Evolutionary conservation across 768 basidiomycete genomes (phyloP).

Genomic region (Tulasnella sp.): DNA sequence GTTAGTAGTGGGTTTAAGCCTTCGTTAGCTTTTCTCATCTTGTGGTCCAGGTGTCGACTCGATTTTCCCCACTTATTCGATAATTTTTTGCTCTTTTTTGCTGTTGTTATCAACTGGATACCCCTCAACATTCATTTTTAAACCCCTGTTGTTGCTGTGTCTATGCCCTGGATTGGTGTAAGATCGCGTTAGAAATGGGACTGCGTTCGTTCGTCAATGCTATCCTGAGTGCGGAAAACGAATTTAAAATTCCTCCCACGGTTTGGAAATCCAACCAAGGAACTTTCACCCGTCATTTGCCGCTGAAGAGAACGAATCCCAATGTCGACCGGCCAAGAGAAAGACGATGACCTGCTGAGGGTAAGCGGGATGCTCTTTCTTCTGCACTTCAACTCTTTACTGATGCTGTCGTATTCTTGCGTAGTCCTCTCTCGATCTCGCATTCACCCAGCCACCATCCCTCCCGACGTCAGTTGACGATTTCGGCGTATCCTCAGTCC

Average conservation of each 20-base stretch:
- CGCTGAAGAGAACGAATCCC: slow-evolving; percentile 6
- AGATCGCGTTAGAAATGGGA: neutral
- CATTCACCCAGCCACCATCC: slow-evolving; percentile 31
- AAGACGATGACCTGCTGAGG: slow-evolving; percentile 19
- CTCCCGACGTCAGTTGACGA: slow-evolving; percentile 31
- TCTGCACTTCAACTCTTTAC: neutral
- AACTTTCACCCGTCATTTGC: slow-evolving; percentile 19
- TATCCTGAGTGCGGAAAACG: neutral
- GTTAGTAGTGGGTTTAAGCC: neutral
- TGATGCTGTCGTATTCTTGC: neutral
- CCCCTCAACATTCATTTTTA: neutral
- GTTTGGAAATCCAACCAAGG: slow-evolving; percentile 8
- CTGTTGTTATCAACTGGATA: slow-evolving; percentile 12
- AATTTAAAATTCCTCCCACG: neutral
- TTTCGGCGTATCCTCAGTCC: slow-evolving; percentile 17
- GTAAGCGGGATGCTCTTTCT: neutral
- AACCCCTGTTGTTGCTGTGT: neutral
- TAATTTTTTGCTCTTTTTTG: neutral
- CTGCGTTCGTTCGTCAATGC: neutral
- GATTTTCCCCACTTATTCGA: slow-evolving; percentile 8
- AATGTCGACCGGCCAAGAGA: slow-evolving; percentile 29
- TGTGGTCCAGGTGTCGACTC: slow-evolving; percentile 2
- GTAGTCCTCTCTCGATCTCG: slow-evolving; percentile 19
- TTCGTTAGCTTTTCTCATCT: slow-evolving; percentile 13
- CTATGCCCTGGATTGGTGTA: neutral